phyloP scores from a whole-genome alignment of 371 early-diverging fungal species.

The Zychaea mexicana region DNA sequence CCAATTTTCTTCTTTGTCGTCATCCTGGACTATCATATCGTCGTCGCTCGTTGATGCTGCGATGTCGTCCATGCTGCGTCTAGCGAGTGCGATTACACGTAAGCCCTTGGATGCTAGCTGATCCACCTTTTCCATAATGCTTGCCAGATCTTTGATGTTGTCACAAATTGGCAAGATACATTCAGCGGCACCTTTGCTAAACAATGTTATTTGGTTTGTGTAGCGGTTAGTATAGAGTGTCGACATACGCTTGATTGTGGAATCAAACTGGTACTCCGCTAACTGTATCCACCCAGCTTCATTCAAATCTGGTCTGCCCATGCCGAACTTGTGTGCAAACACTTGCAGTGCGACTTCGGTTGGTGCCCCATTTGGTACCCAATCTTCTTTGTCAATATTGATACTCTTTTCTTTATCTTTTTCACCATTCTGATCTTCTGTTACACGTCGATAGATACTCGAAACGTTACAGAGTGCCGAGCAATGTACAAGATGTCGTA shows the following conservation, averaged over 20 bases:
- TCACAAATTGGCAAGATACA: slow-evolving; percentile 27
- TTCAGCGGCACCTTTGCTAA: slow-evolving; percentile 73
- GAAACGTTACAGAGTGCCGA: slow-evolving; percentile 61
- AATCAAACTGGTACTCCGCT: slow-evolving; percentile 72
- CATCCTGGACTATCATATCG: neutral
- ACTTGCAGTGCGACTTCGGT: slow-evolving; percentile 65
- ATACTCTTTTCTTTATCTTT: slow-evolving; percentile 8
- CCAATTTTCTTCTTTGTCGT: slow-evolving; percentile 34
- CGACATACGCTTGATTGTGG: slow-evolving; percentile 82
- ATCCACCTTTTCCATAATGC: slow-evolving; percentile 20
- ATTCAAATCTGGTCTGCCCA: slow-evolving; percentile 57
- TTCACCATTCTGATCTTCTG: slow-evolving; percentile 30
- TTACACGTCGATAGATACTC: slow-evolving; percentile 40
- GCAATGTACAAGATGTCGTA: slow-evolving; percentile 30
- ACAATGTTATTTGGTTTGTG: slow-evolving; percentile 40
- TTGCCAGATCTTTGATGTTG: slow-evolving; percentile 17
- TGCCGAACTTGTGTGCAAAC: slow-evolving; percentile 65
- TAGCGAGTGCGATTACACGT: slow-evolving; percentile 63
- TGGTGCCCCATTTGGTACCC: slow-evolving; percentile 32
- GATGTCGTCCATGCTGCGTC: slow-evolving; percentile 34
- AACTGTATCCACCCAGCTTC: slow-evolving; percentile 61
- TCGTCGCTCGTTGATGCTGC: slow-evolving; percentile 22
- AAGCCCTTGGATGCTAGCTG: slow-evolving; percentile 33
- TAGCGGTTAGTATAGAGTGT: slow-evolving; percentile 30
- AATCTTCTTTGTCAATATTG: slow-evolving; percentile 5